Conservation (phyloP, 2,329 filamentous ascomycete species). For the Sarocladium strictum region DNA sequence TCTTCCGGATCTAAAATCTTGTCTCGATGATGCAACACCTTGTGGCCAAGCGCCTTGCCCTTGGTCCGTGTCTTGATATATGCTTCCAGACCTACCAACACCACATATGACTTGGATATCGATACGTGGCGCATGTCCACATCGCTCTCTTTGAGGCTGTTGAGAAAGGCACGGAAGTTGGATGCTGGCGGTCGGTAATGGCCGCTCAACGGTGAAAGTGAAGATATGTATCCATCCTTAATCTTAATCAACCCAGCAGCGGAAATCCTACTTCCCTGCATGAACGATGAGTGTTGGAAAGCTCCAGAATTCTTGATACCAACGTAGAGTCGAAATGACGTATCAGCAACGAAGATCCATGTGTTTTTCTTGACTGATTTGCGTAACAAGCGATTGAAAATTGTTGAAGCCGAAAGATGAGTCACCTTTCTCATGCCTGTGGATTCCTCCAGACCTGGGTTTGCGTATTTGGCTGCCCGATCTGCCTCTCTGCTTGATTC, state of each 20-base stretch:
- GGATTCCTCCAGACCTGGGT: constrained; percentile 54
- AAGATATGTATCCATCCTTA: constrained; percentile 70
- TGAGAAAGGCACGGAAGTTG: constrained; percentile 79
- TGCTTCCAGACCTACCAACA: constrained; percentile 75
- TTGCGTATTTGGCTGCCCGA: constrained; percentile 58
- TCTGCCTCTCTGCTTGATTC: constrained; percentile 50
- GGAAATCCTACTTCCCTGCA: constrained; percentile 74
- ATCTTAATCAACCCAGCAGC: constrained; percentile 83
- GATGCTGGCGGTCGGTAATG: constrained; percentile 80
- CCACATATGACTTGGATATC: constrained; percentile 75
- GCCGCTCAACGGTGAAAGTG: constrained; percentile 65
- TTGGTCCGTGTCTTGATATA: constrained; percentile 66
- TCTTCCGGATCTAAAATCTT: constrained; percentile 58
- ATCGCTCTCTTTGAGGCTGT: constrained; percentile 62
- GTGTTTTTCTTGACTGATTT: constrained; percentile 79
- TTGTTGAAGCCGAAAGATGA: constrained; percentile 63
- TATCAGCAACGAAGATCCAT: constrained; percentile 92
- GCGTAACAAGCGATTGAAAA: constrained; percentile 73
- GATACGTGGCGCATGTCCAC: constrained; percentile 76
- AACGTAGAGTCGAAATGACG: constrained; percentile 76
- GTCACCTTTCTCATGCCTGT: constrained; percentile 49
- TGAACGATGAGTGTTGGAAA: constrained; percentile 87
- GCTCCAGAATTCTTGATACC: constrained; percentile 84
- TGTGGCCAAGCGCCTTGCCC: constrained; percentile 49
- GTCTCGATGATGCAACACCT: constrained; percentile 47